Evolutionary conservation across 176 grass and related monocot species (phyloP).

Genomic region (Carex pumila): DNA sequence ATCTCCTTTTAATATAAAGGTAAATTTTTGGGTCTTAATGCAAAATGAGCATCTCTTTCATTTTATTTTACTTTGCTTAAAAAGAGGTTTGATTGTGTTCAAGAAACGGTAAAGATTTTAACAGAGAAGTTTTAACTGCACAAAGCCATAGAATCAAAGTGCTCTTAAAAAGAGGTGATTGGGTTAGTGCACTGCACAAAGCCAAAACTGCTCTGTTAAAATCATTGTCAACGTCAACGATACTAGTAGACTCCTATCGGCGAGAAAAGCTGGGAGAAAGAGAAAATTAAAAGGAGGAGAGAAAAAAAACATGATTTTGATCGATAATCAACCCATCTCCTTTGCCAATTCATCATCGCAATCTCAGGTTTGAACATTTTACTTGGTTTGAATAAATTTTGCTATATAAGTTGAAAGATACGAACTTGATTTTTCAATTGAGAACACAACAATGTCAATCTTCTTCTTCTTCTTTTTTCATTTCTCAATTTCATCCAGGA

Average conservation of each 20-base stretch:
- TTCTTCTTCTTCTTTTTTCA: too few relatives aligned
- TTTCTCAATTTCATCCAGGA: conserved; percentile 13
- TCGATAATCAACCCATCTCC: conserved; percentile 43
- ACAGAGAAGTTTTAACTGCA: too few relatives aligned
- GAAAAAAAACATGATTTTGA: conserved; percentile 44
- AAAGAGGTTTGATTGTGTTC: background rate
- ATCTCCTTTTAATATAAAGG: too few relatives aligned
- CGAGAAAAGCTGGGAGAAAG: background rate
- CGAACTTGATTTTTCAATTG: background rate
- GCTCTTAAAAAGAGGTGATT: too few relatives aligned
- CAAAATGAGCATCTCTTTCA: background rate
- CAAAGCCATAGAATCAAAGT: too few relatives aligned
- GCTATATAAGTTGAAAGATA: too few relatives aligned
- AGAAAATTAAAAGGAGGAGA: background rate
- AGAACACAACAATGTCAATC: too few relatives aligned
- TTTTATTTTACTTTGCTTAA: background rate
- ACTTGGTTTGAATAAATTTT: too few relatives aligned
- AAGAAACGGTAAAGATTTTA: too few relatives aligned
- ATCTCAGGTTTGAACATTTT: background rate
- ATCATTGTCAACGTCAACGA: background rate
- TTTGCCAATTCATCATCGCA: conserved; percentile 6
- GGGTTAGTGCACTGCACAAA: too few relatives aligned
- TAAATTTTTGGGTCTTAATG: background rate
- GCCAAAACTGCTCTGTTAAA: too few relatives aligned
- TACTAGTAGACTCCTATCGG: background rate